phyloP scores from a whole-genome alignment of 805 yeast genomes.

The Komagataella ulmi region DNA sequence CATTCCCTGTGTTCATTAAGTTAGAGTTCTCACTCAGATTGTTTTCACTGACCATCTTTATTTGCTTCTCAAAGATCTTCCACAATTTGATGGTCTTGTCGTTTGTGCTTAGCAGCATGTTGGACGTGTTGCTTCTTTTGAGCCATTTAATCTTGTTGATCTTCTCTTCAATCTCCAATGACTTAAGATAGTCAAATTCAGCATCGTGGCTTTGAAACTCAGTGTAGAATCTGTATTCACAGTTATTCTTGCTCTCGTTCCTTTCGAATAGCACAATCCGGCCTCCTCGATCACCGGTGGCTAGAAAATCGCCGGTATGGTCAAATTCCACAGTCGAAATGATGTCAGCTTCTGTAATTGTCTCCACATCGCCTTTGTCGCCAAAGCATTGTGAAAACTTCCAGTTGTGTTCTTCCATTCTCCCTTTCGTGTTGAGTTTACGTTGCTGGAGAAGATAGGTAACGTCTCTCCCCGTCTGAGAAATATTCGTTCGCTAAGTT shows the following conservation, averaged over 20 bases:
- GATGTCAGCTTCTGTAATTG: conserved; percentile 92
- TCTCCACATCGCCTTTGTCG: conserved; percentile 93
- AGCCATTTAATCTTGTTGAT: conserved; percentile 98
- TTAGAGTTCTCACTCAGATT: conserved; percentile 42
- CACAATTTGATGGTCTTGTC: conserved; percentile 98
- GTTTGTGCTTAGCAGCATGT: conserved; percentile 80
- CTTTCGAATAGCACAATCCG: conserved; percentile 93
- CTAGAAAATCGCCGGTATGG: conserved; percentile 85
- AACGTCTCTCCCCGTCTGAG: neutral
- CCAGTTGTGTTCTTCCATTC: conserved; percentile 32
- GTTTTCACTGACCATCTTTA: conserved; percentile 85
- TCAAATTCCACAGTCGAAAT: conserved; percentile 96
- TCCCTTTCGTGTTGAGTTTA: conserved; percentile 1
- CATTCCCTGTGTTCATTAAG: conserved; percentile 3
- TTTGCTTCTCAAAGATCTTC: conserved; percentile 88
- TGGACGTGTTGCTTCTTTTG: conserved; percentile 77
- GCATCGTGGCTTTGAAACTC: conserved; percentile 98
- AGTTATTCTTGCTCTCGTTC: conserved; percentile 58
- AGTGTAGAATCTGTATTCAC: conserved; percentile 91
- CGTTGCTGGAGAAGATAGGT: neutral
- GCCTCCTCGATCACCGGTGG: conserved; percentile 98
- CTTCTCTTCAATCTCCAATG: conserved; percentile 94
- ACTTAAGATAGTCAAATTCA: conserved; percentile 91
- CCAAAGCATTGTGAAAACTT: conserved; percentile 97
- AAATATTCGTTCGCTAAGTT: neutral